Base-by-base conservation (phyloP, 2,329 filamentous ascomycete species). In the Tympanopsis confertula region DNA sequence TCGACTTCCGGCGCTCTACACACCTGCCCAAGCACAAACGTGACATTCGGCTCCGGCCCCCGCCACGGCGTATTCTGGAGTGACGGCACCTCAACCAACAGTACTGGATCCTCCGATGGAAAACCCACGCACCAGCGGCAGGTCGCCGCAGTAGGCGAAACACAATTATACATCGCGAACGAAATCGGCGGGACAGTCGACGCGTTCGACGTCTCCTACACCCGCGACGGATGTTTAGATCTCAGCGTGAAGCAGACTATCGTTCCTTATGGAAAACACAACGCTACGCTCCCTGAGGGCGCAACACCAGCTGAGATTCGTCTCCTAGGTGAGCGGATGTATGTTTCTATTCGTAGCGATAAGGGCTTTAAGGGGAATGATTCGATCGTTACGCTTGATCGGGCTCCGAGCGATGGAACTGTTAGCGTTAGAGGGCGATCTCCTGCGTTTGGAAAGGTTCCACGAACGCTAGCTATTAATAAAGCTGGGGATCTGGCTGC, bases 391-490 rank as follows among this genome's bases (percentile, higher is more conserved):
- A 69, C 65, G 1, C 78, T 69, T 52, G 40, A 55, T 2, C 64
- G 76, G 39, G 51, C 63, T 38, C 24, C 52, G 1, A 45, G 51
- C 1, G 57, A 68, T 14, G 75, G 74, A 12, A 62, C 53, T 0
- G 52, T 81, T 13, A 50, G 46, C 0, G 74, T 74, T 45, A 50
- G 69, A 1, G 66, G 75, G 41, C 57, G 74, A 2, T 68, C 65
- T 2, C 71, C 73, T 18, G 66, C 74, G 2, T 69, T 72, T 42
- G 71, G 78, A 0, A 66, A 58, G 39, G 76, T 69, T 45, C 79
- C 80, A 0, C 63, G 80, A 2, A 78, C 77, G 1, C 78, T 82
- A 50, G 62, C 63, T 17, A 59, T 81, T 38, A 82, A 79, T 49
- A 63, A 62, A 28, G 66, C 66, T 0, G 78, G 78, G 0, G 62